phyloP scores from a whole-genome alignment of 2,329 filamentous ascomycete species.

The Gaeumannomyces tritici region DNA sequence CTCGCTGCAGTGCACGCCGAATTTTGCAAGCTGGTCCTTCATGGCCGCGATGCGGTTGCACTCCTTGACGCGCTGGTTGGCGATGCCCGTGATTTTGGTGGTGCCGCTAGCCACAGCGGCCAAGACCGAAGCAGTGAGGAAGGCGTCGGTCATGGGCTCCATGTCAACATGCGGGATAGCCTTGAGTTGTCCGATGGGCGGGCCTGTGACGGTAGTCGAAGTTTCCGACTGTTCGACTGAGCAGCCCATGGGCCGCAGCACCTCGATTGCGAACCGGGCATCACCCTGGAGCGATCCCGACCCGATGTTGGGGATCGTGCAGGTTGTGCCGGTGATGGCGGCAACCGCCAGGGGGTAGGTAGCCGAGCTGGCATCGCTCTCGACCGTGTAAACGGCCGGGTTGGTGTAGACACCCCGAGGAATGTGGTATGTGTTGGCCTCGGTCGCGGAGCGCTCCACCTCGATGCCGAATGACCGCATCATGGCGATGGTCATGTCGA shows the following conservation, averaged over 20 bases:
- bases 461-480: constrained; percentile 85
- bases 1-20: constrained; percentile 77
- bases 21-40: constrained; percentile 90
- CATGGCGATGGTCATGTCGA: constrained; percentile 98
- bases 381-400: constrained; percentile 77
- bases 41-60: constrained; percentile 95
- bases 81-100: constrained; percentile 86
- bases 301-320: constrained; percentile 93
- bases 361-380: constrained; percentile 95
- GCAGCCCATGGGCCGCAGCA: constrained; percentile 90
- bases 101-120: constrained; percentile 78
- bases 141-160: constrained; percentile 99
- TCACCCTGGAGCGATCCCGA: constrained; percentile 88
- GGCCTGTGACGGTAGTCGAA: constrained; percentile 89
- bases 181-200: constrained; percentile 61
- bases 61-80: constrained; percentile 96
- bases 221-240: constrained; percentile 72
- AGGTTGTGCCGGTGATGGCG: constrained; percentile 90
- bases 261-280: constrained; percentile 84
- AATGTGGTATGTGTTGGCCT: constrained; percentile 89
- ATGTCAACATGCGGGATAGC: constrained; percentile 82
- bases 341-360: constrained; percentile 93
- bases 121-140: constrained; percentile 87
- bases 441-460: constrained; percentile 65
- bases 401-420: constrained; percentile 77